Conservation (phyloP, 805 yeast species). For the Hanseniaspora lindneri region DNA sequence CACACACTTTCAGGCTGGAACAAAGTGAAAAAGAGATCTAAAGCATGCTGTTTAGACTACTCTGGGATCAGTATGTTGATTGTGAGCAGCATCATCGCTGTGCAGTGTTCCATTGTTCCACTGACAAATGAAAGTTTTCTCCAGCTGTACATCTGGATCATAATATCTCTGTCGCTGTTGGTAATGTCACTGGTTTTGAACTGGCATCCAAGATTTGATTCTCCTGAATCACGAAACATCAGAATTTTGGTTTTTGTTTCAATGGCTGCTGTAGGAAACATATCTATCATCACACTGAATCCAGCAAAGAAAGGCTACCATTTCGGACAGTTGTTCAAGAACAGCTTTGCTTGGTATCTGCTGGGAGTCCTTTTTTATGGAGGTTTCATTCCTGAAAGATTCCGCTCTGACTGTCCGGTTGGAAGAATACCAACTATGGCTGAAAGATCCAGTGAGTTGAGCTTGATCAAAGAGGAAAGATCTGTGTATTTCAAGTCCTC, state of each 20-base stretch:
- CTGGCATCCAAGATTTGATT: slow-evolving; percentile 87
- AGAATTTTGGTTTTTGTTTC: slow-evolving; percentile 72
- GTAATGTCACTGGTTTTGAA: slow-evolving; percentile 61
- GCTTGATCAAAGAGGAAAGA: slow-evolving; percentile 26
- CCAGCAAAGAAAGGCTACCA: slow-evolving; percentile 6
- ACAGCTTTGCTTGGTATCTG: slow-evolving; percentile 60
- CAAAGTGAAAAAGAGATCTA: slow-evolving; percentile 45
- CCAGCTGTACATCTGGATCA: slow-evolving; percentile 1
- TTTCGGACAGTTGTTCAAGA: slow-evolving; percentile 40
- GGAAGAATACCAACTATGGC: slow-evolving; percentile 36
- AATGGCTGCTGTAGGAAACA: slow-evolving; percentile 61
- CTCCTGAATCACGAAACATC: slow-evolving; percentile 68
- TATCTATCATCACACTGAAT: slow-evolving; percentile 37
- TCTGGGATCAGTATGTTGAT: slow-evolving; percentile 86
- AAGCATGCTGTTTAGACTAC: slow-evolving; percentile 87
- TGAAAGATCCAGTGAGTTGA: slow-evolving; percentile 25
- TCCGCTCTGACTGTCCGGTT: slow-evolving; percentile 56
- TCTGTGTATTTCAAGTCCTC: slow-evolving; percentile 31
- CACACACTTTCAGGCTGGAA: slow-evolving; percentile 82
- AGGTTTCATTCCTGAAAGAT: slow-evolving; percentile 77
- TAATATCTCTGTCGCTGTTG: slow-evolving; percentile 38
- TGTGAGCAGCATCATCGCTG: slow-evolving; percentile 76
- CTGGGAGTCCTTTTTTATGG: slow-evolving; percentile 82
- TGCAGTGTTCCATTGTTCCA: slow-evolving; percentile 41
- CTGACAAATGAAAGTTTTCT: not conserved